Base-by-base conservation (phyloP, 2,329 filamentous ascomycete species). In the Lachnellula arida region DNA sequence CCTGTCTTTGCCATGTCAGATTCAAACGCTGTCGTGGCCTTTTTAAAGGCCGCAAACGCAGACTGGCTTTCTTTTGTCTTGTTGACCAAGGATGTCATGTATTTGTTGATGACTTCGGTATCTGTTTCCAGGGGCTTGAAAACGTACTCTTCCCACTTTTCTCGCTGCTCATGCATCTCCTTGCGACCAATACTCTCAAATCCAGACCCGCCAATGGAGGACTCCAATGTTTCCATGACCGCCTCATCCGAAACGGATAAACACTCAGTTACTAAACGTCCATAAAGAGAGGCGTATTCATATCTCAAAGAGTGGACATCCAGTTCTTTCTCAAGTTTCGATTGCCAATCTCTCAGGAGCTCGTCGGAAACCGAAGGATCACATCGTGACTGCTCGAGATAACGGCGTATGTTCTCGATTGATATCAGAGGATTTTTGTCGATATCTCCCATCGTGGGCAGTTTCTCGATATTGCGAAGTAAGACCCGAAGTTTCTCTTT, bases 241-340 rank as follows among this genome's bases (percentile, higher is more conserved):
- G 69, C 67, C 2, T 66, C 68, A n/a, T 61, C 63, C 9, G 70
- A 65, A 1, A 73, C 68, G 0, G 71, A 68, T 49, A 83, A 67
- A 75, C 79, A 82, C 61, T 82, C 79, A 2, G 74, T 78, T 15
- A 82, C 76, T 34, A 85, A 67, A 25, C 74, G 68, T 25, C 78
- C 77, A 65, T 84, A 84, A 25, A 85, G 73, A 2, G 74, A 71
- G 1, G 80, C 81, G 63, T 81, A 79, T 14, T 79, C 74, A 62
- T 81, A 77, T 57, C 78, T 81, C 53, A 76, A 71, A 15, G 74
- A 73, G 54, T 81, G 72, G 11, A 75, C 71, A 11, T 73, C 67
- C 6, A 85, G 63, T 43, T 77, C 74, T 25, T 73, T 67, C 35
- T 75, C 70, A n/a, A 84, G 62, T 37, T 74, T 70, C 11, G 67